A percentile compares a stretch with the other conserved stretches of the same genome.
Conservation (phyloP, 768 basidiomycete species). For the Termitomyces sp. region DNA sequence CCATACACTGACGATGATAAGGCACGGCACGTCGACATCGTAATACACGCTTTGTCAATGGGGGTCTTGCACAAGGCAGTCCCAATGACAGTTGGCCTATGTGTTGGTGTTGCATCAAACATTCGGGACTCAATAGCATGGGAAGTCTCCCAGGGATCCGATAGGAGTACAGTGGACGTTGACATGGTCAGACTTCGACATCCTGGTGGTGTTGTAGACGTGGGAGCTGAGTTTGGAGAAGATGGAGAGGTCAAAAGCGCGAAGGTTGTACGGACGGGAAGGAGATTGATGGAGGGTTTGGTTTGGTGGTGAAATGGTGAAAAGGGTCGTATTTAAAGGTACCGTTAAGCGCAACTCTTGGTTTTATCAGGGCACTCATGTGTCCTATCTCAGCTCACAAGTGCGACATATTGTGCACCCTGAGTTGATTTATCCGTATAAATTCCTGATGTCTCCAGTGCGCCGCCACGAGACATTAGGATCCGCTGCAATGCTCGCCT, state of each 20-base stretch:
- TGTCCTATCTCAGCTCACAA: neutral
- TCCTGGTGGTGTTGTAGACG: slow-evolving; percentile 65
- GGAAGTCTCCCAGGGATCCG: slow-evolving; percentile 37
- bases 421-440: neutral
- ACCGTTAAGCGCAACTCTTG: neutral
- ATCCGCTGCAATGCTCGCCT: no score
- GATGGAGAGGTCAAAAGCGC: slow-evolving; percentile 52
- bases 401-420: neutral
- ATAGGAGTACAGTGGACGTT: slow-evolving; percentile 2
- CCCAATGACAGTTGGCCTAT: slow-evolving; percentile 70
- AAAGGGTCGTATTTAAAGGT: slow-evolving; percentile 4
- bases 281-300: slow-evolving; percentile 65
- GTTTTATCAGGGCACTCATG: neutral
- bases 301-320: slow-evolving; percentile 53
- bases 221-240: slow-evolving; percentile 50
- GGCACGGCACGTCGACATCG: slow-evolving; percentile 41
- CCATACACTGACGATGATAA: slow-evolving; percentile 22
- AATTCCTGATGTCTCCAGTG: neutral
- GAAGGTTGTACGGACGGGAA: slow-evolving; percentile 65
- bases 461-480: neutral
- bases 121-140: slow-evolving; percentile 53
- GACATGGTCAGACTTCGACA: slow-evolving; percentile 53
- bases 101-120: slow-evolving; percentile 61
- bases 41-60: slow-evolving; percentile 65
- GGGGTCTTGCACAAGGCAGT: slow-evolving; percentile 68